Conservation (phyloP, 1,284 basidiomycete genomes). For the Malassezia arunalokei region DNA sequence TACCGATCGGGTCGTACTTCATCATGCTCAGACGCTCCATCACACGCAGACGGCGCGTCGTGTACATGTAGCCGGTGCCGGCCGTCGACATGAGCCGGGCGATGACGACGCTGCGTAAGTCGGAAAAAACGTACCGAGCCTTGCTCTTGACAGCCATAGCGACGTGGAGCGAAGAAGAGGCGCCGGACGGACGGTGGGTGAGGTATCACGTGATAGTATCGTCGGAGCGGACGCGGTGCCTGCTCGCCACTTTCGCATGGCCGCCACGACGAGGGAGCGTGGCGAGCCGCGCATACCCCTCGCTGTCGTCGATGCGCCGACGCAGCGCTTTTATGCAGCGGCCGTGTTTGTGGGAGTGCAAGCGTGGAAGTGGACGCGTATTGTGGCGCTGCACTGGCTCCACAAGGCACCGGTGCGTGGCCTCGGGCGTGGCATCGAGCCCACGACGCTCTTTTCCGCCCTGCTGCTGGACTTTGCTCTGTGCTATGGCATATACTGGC, state of each 20-base stretch:
- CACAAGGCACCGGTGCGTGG: background rate
- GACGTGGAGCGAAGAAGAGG: background rate
- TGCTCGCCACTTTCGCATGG: background rate
- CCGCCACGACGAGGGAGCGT: background rate
- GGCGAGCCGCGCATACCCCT: conserved; percentile 43
- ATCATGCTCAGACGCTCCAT: conserved; percentile 37
- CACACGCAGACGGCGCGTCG: conserved; percentile 31
- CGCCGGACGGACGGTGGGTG: background rate
- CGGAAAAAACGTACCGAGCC: conserved; percentile 25
- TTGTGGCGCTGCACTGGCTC: background rate
- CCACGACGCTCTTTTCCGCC: conserved; percentile 2
- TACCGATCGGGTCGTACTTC: conserved; percentile 45
- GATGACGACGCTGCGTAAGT: conserved; percentile 28
- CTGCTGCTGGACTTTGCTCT: conserved; percentile 15
- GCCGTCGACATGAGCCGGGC: conserved; percentile 42
- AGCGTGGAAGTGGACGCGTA: conserved; percentile 33
- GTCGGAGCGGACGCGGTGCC: background rate
- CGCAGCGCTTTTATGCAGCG: conserved; percentile 52
- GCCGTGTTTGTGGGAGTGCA: conserved; percentile 50
- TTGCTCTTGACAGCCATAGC: conserved; percentile 40
- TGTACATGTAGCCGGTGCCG: conserved; percentile 43
- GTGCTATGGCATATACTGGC: conserved; percentile 47
- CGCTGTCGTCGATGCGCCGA: conserved; percentile 48
- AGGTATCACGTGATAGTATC: background rate
- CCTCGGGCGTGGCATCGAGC: background rate